Conservation (phyloP, 176 grass and related monocot genomes). For the Cenchrus americanus region DNA sequence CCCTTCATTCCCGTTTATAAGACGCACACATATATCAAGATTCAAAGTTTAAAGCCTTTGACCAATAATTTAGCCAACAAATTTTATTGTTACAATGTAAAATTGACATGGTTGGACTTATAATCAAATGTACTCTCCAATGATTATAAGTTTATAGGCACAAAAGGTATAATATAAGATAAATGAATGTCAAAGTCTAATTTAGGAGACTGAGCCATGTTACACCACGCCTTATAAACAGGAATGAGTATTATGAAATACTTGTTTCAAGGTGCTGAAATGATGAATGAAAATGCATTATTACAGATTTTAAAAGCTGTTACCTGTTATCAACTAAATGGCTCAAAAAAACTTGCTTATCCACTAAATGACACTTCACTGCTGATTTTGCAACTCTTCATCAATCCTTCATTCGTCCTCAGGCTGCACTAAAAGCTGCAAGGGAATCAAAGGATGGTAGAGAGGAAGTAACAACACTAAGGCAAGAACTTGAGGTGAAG, state of each 20-base stretch:
- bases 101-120: too few relatives aligned
- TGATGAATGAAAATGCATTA: constrained; percentile 13
- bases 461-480: constrained; percentile 75
- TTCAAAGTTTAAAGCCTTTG: too few relatives aligned
- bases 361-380: neutral
- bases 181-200: too few relatives aligned
- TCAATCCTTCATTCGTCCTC: neutral
- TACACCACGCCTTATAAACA: too few relatives aligned
- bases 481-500: constrained; percentile 83
- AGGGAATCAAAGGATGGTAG: constrained; percentile 89
- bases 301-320: constrained; percentile 26
- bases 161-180: too few relatives aligned
- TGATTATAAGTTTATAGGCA: too few relatives aligned
- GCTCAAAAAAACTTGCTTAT: constrained; percentile 15
- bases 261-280: constrained; percentile 16
- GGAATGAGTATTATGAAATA: neutral
- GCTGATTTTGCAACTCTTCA: constrained; percentile 29
- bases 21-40: too few relatives aligned
- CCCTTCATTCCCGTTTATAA: too few relatives aligned
- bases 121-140: too few relatives aligned
- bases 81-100: too few relatives aligned
- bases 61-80: too few relatives aligned
- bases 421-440: constrained; percentile 87
- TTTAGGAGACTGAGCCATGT: too few relatives aligned
- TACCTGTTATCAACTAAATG: constrained; percentile 12